Percentiles rank a stretch among this genome's conserved stretches.
Evolutionary conservation across 1,139 yeast genomes (phyloP).

Genomic region (Pichia sp.): DNA sequence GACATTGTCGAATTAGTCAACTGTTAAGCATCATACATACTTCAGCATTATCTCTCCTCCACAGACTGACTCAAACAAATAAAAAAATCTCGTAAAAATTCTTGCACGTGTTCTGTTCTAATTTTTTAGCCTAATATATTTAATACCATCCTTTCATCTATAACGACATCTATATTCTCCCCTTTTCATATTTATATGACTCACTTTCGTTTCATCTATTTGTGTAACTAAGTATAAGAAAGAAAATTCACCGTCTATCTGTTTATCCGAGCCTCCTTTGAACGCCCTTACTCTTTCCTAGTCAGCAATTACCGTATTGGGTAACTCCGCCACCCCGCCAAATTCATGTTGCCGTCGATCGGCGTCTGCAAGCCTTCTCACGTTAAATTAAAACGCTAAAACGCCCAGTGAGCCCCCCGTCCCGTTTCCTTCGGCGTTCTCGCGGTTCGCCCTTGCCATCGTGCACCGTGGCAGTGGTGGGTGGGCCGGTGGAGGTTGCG

Average conservation of each 20-base stretch:
- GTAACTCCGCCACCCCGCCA: not conserved
- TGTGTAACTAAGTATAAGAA: not conserved
- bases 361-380: not conserved
- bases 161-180: not conserved
- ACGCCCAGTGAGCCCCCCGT: too few species aligned
- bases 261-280: too few species aligned
- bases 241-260: too few species aligned
- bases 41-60: not conserved
- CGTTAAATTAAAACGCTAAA: too few species aligned
- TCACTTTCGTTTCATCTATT: not conserved
- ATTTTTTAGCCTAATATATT: not conserved
- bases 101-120: conserved; percentile 10
- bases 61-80: not conserved
- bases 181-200: not conserved
- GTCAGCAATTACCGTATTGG: not conserved
- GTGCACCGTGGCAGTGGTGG: too few species aligned
- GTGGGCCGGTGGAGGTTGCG: too few species aligned
- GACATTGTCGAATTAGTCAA: conserved; percentile 58
- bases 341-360: not conserved
- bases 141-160: not conserved
- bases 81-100: not conserved
- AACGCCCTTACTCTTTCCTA: too few species aligned
- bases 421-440: too few species aligned
- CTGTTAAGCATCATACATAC: conserved; percentile 40
- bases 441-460: too few species aligned